phyloP scores from a whole-genome alignment of 164 flowering plant genomes.

The Berberis vulgaris region DNA sequence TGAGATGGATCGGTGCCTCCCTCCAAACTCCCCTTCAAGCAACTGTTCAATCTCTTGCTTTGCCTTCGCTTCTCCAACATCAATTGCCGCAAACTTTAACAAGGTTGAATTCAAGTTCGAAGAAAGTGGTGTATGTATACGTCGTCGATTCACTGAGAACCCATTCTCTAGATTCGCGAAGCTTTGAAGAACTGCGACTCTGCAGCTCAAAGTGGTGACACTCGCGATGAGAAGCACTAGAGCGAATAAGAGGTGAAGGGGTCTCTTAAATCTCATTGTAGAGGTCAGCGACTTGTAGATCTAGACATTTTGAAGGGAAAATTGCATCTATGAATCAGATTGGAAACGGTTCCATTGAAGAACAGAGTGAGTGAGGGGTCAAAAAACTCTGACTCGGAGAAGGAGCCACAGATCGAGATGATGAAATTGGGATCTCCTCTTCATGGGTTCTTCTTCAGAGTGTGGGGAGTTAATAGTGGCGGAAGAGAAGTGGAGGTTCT shows the following conservation, averaged over 20 bases:
- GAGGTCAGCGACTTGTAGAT: too few species aligned
- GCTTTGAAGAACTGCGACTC: slow-evolving; percentile 25
- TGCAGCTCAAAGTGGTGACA: slow-evolving; percentile 31
- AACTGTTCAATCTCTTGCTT: slow-evolving; percentile 54
- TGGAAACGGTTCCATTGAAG: too few species aligned
- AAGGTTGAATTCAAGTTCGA: slow-evolving; percentile 47
- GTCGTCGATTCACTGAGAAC: neutral
- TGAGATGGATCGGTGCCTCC: slow-evolving; percentile 36
- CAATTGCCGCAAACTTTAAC: slow-evolving; percentile 54
- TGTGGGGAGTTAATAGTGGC: too few species aligned
- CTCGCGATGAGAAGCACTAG: slow-evolving; percentile 32
- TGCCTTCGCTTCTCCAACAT: slow-evolving; percentile 33
- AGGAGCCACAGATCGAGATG: too few species aligned
- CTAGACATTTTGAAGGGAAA: too few species aligned
- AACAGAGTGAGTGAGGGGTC: too few species aligned
- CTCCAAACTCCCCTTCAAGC: slow-evolving; percentile 49
- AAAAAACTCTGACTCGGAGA: too few species aligned
- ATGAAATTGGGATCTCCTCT: too few species aligned
- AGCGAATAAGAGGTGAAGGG: slow-evolving; percentile 45
- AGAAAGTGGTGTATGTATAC: neutral
- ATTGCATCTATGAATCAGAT: too few species aligned
- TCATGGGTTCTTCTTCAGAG: too few species aligned
- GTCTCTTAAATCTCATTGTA: slow-evolving; percentile 15
- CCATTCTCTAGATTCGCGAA: slow-evolving; percentile 6
- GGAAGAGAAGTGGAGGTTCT: too few species aligned